Base-by-base conservation (phyloP, 306 rosid species). In the Neltuma alba region DNA sequence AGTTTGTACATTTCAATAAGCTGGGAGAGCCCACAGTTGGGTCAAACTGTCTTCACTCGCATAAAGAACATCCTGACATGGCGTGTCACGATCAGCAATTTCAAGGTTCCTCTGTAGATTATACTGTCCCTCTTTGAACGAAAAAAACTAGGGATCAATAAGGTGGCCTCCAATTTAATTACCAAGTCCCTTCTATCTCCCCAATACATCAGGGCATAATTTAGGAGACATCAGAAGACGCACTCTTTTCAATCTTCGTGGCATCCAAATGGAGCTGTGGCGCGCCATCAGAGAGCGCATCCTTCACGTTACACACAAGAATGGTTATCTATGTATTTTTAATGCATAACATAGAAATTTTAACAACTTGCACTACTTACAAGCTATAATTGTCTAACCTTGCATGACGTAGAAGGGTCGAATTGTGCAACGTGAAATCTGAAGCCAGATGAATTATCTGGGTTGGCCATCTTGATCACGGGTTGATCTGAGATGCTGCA, bases 401-500 rank as follows among this genome's bases (percentile, higher is more conserved):
- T 69, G 25, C 81, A 82, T 69, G 82, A 71, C 18, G 87, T 18
- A 33, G 87, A 80, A 36, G 33, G 85, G 75, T 69, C 62, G 23
- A 84, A 79, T 16, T 70, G 85, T 70, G 76, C 67, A 76, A 70
- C 42, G 80, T 41, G 82, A 67, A 89, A 89, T 82, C 82, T 90
- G 60, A 86, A 88, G 36, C 82, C 81, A 3, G 89, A 72, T 9
- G 93, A 80, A 72, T 80, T 40, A 68, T 91, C 88, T 4, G 86
- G 77, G 58, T 84, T 74, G 16, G 81, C 33, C 62, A 69, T 54
- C 76, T 84, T 89, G 75, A 48, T 57, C 66, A 63, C 48, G 70
- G 91, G 77, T 72, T 80, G 93, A 70, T 81, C 87, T 23, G 89
- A 83, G 83, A 88, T 76, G 70, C 54, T 42, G 78, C 88, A 82